These are phyloP conservation scores for Escallonia rubra DNA, from an alignment of 129 eudicot species.

Conservation along the genomic window DNA sequence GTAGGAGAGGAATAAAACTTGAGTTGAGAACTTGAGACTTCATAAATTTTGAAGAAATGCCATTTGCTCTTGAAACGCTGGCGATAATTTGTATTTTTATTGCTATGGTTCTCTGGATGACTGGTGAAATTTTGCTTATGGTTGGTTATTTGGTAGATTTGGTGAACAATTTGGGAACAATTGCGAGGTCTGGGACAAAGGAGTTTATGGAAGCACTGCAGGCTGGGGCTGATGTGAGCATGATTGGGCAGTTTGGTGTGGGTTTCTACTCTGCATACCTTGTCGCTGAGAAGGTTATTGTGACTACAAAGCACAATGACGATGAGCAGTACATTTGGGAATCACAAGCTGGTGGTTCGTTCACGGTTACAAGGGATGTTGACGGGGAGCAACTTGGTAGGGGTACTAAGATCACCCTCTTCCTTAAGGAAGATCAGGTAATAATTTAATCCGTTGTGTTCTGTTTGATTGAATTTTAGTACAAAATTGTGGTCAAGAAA, in stretches of 20 bases:
- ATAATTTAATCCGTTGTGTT: background rate
- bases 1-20: too few species aligned
- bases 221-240: conserved; percentile 94
- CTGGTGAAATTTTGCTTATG: background rate
- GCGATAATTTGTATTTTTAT: too few species aligned
- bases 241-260: conserved; percentile 94
- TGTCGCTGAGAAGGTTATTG: conserved; percentile 84
- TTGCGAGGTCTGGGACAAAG: conserved; percentile 89
- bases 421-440: conserved; percentile 93
- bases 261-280: conserved; percentile 90
- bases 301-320: conserved; percentile 89
- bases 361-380: conserved; percentile 70
- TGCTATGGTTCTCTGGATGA: background rate
- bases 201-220: conserved; percentile 92
- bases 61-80: too few species aligned
- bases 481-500: background rate
- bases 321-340: conserved; percentile 95
- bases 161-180: conserved; percentile 96
- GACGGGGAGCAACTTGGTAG: conserved; percentile 76
- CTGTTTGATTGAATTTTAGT: too few species aligned
- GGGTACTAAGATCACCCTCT: conserved; percentile 84
- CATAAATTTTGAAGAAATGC: too few species aligned
- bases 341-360: conserved; percentile 96
- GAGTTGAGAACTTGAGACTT: too few species aligned
- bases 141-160: conserved; percentile 35